These are phyloP conservation scores for Pontederia paniculata DNA, from an alignment of 176 grass and related monocot species.

Conservation along the genomic window DNA sequence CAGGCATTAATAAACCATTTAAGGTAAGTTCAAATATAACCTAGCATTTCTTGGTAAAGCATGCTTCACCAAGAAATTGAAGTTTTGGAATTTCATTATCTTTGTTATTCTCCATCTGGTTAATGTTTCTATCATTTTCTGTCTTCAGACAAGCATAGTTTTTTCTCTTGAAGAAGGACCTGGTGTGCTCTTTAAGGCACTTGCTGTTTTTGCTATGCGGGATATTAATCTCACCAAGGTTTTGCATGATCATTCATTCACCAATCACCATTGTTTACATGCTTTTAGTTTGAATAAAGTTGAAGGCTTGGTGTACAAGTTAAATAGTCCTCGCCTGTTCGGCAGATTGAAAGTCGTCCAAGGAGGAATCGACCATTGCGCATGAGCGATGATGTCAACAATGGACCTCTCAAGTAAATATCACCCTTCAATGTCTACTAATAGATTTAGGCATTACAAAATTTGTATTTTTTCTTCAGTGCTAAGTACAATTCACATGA, in stretches of 20 bases:
- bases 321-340: conserved; percentile 4
- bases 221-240: conserved; percentile 89
- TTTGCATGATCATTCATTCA: conserved; percentile 1
- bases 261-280: conserved; percentile 20
- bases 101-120: too few species aligned
- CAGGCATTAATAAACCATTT: conserved; percentile 62
- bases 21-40: conserved; percentile 33
- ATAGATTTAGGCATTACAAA: too few species aligned
- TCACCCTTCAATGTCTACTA: neutral
- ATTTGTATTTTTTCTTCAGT: too few species aligned
- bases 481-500: neutral
- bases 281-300: conserved; percentile 14
- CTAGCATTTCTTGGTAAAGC: too few species aligned
- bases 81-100: too few species aligned
- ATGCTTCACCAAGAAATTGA: too few species aligned
- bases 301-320: neutral
- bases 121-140: neutral
- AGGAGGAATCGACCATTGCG: conserved; percentile 52
- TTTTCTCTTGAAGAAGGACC: conserved; percentile 94
- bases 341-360: conserved; percentile 84
- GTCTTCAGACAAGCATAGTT: conserved; percentile 41
- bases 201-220: conserved; percentile 71
- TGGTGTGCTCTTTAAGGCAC: conserved; percentile 68
- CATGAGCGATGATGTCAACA: conserved; percentile 26
- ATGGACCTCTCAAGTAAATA: conserved; percentile 46